These are phyloP conservation scores for Williopsis jadinii DNA, from an alignment of 1,139 yeast genomes.

Conservation along the genomic window DNA sequence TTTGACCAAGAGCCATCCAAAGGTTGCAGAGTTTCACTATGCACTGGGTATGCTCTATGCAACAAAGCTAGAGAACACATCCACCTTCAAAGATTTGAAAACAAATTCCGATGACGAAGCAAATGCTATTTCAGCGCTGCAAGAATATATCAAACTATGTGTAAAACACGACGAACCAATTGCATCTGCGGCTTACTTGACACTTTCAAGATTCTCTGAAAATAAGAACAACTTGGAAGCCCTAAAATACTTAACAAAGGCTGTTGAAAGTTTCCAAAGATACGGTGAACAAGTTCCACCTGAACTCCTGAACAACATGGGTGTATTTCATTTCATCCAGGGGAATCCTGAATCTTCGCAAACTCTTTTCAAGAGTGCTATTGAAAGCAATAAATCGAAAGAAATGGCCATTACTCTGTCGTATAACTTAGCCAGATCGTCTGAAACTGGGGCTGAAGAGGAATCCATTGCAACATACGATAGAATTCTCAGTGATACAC, in stretches of 20 bases:
- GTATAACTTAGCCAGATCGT: conserved; percentile 58
- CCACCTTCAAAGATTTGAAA: background rate
- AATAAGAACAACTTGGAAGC: conserved; percentile 51
- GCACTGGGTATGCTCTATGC: conserved; percentile 72
- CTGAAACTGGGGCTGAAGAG: conserved; percentile 36
- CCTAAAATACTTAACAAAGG: conserved; percentile 48
- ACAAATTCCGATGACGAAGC: conserved; percentile 24
- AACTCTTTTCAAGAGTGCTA: conserved; percentile 45
- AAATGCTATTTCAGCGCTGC: conserved; percentile 61
- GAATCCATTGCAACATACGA: conserved; percentile 39
- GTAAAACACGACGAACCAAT: conserved; percentile 56
- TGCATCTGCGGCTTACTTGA: conserved; percentile 59
- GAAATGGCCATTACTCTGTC: conserved; percentile 40
- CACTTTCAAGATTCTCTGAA: conserved; percentile 65
- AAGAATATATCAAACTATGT: conserved; percentile 62
- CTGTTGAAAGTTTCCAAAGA: conserved; percentile 43
- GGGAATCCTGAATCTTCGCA: conserved; percentile 49
- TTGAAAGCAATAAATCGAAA: conserved; percentile 25
- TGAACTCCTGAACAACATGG: conserved; percentile 75
- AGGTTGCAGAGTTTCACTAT: conserved; percentile 68
- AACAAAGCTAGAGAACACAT: conserved; percentile 4
- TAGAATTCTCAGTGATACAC: conserved; percentile 48
- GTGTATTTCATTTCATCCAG: conserved; percentile 71
- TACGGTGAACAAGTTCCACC: conserved; percentile 48
- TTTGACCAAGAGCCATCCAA: conserved; percentile 58